These are phyloP conservation scores for Neurospora sp. DNA, from an alignment of 495 filamentous ascomycete genomes.

Conservation along the genomic window DNA sequence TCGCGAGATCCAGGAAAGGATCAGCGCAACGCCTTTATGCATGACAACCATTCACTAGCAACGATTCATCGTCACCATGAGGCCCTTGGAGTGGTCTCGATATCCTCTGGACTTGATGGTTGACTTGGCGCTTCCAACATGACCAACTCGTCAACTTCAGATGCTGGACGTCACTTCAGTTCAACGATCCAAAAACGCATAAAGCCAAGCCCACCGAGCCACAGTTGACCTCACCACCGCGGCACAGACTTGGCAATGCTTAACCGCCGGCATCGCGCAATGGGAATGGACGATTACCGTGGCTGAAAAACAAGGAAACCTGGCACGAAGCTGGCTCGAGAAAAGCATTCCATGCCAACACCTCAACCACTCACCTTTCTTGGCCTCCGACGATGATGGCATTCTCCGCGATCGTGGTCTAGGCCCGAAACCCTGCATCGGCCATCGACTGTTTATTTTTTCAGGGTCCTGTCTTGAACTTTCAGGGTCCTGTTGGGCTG, in stretches of 20 bases:
- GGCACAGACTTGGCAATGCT: neutral
- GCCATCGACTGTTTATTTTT: slow-evolving; percentile 2
- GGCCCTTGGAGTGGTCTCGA: no score
- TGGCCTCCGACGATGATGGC: neutral
- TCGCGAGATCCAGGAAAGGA: neutral
- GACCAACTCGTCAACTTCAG: no score
- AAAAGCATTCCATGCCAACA: neutral
- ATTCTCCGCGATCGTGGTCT: neutral
- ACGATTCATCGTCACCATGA: no score
- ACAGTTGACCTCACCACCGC: no score
- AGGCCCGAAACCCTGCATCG: neutral
- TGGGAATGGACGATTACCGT: neutral
- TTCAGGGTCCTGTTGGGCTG: slow-evolving; percentile 2
- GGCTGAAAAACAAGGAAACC: neutral
- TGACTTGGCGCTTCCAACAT: no score
- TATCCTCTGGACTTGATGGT: no score
- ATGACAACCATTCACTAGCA: no score
- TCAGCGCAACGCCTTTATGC: neutral
- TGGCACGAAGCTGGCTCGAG: neutral
- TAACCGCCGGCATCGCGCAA: no score
- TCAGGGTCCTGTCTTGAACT: no score
- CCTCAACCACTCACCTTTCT: neutral
- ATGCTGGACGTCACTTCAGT: neutral
- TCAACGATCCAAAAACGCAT: no score
- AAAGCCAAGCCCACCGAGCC: neutral